These are phyloP conservation scores for Chenopodium berlandieri DNA, from an alignment of 148 eudicot species.

Conservation along the genomic window DNA sequence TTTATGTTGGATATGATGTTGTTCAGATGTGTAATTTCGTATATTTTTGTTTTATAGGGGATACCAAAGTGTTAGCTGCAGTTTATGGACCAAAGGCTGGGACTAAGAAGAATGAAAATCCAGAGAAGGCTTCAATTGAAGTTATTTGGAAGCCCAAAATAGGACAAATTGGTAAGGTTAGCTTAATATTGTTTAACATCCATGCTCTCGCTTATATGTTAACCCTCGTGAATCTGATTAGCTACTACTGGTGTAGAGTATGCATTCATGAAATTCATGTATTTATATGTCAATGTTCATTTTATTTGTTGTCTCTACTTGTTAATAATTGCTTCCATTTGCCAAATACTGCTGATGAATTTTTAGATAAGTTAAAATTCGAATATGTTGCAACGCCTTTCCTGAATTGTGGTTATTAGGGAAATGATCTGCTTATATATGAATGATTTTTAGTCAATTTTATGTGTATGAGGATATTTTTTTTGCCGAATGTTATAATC, in stretches of 20 bases:
- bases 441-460: neutral
- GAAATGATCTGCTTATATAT: neutral
- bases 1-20: neutral
- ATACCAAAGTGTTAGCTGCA: slow-evolving; percentile 81
- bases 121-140: slow-evolving; percentile 87
- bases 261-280: neutral
- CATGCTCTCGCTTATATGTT: neutral
- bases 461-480: neutral
- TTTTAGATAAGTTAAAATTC: neutral
- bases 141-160: slow-evolving; percentile 94
- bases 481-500: neutral
- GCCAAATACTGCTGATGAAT: neutral
- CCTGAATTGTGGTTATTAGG: neutral
- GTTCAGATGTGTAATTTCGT: neutral
- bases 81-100: slow-evolving; percentile 94
- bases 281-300: neutral
- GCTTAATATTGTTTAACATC: neutral
- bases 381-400: neutral
- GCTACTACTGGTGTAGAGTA: neutral
- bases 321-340: neutral
- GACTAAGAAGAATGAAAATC: slow-evolving; percentile 90
- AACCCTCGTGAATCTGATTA: neutral
- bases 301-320: neutral
- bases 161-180: slow-evolving; percentile 69
- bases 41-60: slow-evolving; percentile 43